Base-by-base conservation (phyloP, 1,284 basidiomycete genomes). In the Pseudozyma thailandica region DNA sequence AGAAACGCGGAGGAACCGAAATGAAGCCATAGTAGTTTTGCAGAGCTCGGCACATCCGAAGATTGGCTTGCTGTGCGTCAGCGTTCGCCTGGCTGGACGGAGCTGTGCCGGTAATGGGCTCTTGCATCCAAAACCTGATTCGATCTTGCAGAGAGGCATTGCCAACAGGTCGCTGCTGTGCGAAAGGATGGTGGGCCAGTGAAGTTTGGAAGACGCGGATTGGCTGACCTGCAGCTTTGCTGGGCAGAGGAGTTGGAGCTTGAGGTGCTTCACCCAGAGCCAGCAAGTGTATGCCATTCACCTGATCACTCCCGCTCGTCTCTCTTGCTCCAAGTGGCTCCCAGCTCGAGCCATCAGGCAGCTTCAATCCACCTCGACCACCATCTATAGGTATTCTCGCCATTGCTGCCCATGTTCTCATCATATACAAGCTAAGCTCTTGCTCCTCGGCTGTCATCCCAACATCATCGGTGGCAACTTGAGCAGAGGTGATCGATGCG, bases 1-100 rank as follows among this genome's bases (percentile, higher is more conserved):
- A 15, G 41, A 70, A 70, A 30, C 50, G 21, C n/a, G 60, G 52
- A 31, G 56, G 37, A n/a, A 28, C 44, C 2, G 28, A 21, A 10
- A 60, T 42, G 27, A 60, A 65, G 35, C 68, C 68, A 27, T 71
- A 71, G 31, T 65, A 71, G 38, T 61, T 71, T 20, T 65, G 68
- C 27, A 65, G 13, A 42, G 23, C 30, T 54, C 60, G 50, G 38
- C 39, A 53, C 13, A 58, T 20, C 39, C 49, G 43, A 26, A 47
- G 21, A 6, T 31, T 3, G 13, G n/a, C 49, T 30, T 39, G 20
- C n/a, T 33, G 18, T 6, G 28, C 21, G 6, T 31, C 35, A 12
- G 4, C 41, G 4, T 42, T 12, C 4, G 48, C n/a, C n/a, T 7
- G n/a, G 35, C 30, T 4, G 15, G 28, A 13, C 18, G 39, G 13